A percentile compares a stretch with the other conserved stretches of the same genome.
Evolutionary conservation across 257 asterid species (phyloP).

Genomic region (Rehmannia glutinosa): DNA sequence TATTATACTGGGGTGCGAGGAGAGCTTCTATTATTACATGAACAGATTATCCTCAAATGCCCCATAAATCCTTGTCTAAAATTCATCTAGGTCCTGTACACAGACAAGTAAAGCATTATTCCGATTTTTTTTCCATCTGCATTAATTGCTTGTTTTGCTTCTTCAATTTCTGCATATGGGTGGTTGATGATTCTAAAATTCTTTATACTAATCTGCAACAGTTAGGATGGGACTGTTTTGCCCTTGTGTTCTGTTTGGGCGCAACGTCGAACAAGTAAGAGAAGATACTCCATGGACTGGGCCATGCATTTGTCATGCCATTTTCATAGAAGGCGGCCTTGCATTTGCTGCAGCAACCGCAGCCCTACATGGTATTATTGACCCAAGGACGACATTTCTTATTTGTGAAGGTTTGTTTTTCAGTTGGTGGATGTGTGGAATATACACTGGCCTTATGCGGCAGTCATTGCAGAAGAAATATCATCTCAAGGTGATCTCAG

Average conservation of each 20-base stretch:
- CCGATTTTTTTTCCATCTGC: not conserved
- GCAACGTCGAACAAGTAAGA: constrained; percentile 72
- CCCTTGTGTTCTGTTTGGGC: constrained; percentile 93
- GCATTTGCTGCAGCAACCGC: constrained; percentile 73
- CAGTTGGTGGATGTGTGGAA: constrained; percentile 99
- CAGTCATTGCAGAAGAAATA: constrained; percentile 93
- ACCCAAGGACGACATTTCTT: constrained; percentile 85
- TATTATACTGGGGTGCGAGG: not conserved
- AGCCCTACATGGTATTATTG: constrained; percentile 72
- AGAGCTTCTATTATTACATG: not conserved
- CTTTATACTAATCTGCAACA: too few relatives aligned
- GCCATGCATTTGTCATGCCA: constrained; percentile 91
- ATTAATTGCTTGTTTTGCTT: not conserved
- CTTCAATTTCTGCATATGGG: constrained; percentile 3
- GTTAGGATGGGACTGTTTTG: constrained; percentile 95
- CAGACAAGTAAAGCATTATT: not conserved
- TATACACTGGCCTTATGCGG: constrained; percentile 81
- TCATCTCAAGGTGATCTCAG: constrained; percentile 80
- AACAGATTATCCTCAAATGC: not conserved
- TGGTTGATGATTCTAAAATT: too few relatives aligned
- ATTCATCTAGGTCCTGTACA: not conserved
- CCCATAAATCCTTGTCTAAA: not conserved
- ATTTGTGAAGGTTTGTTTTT: constrained; percentile 82
- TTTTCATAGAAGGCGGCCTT: constrained; percentile 86
- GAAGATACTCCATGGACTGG: constrained; percentile 90